Base-by-base conservation (phyloP, 257 asterid genomes). In the Fraxinus quadrangulata region DNA sequence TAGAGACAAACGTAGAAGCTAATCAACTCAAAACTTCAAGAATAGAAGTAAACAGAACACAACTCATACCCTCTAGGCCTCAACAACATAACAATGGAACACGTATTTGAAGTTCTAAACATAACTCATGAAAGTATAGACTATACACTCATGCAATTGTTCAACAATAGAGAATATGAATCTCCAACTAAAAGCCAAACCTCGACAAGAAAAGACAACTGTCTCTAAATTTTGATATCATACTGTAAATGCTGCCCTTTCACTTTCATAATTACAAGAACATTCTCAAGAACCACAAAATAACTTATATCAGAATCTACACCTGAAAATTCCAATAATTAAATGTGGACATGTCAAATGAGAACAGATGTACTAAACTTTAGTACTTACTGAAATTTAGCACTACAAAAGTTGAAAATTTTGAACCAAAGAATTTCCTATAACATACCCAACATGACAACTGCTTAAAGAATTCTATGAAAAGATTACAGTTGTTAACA, bases 261-360 rank as follows among this genome's bases (percentile, higher is more conserved):
- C 72, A 49, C 70, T 56, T 45, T 24, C 34, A 24, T 2, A 45
- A 21, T 19, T 9, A 19, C 23, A 70, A 49, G 45, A 71, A 45
- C 37, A 71, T 21, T 54, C 12, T 36, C 6, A 37, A 28, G 65
- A 66, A 33, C 56, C 10, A 51, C 40, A 51, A 34, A 63, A 78
- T 72, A 39, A 70, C 74, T 39, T 79, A 74, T 59, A 61, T 42
- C 51, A 78, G 17, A 19, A 83, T 77, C 81, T 73, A 54, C 7
- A 70, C 61, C 28, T 40, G 51, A 30, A 69, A 49, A 45, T 31
- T 23, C 71, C 66, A 51, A 37, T 23, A 66, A 39, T 74, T 21
- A 63, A 8, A 54, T 67, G 42, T 30, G 37, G 76, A 26, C 67
- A 81, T 28, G 36, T 33, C 36, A 33, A 33, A 33, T 33, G 34